Evolutionary conservation across 2,329 filamentous ascomycete species (phyloP).

Genomic region (Microcyclospora pomicola): DNA sequence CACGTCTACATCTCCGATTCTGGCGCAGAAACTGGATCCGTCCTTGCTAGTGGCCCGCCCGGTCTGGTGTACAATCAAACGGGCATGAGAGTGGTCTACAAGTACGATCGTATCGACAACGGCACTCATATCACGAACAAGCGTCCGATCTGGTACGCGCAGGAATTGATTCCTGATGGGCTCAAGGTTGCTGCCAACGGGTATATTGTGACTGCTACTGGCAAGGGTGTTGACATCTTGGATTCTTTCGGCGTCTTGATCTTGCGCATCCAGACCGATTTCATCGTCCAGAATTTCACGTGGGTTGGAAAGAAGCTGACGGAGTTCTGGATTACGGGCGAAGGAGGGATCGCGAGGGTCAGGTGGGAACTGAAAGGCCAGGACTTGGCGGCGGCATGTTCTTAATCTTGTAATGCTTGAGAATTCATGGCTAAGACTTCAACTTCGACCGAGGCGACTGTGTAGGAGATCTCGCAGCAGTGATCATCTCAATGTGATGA

Average conservation of each 20-base stretch:
- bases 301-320: constrained; percentile 28
- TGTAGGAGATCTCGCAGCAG: no score
- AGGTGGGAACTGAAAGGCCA: constrained; percentile 26
- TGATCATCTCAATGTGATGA: no score
- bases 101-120: constrained; percentile 26
- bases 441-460: constrained; percentile 26
- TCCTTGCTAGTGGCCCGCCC: constrained; percentile 14
- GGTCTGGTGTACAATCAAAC: constrained; percentile 21
- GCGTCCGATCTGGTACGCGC: constrained; percentile 27
- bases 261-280: constrained; percentile 30
- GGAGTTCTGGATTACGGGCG: constrained; percentile 29
- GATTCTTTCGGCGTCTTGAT: constrained; percentile 26
- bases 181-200: constrained; percentile 30
- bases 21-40: constrained; percentile 14
- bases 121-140: constrained; percentile 25
- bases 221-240: constrained; percentile 28
- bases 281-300: constrained; percentile 32
- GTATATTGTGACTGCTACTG: constrained; percentile 27
- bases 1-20: constrained; percentile 35
- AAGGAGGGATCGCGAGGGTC: constrained; percentile 26
- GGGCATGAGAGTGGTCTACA: constrained; percentile 23
- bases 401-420: constrained; percentile 3
- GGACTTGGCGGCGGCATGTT: constrained; percentile 10
- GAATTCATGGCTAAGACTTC: constrained; percentile 8
- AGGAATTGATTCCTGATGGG: constrained; percentile 29